Evolutionary conservation across 2,329 filamentous ascomycete species (phyloP).

Genomic region (Arthroderma sp.): DNA sequence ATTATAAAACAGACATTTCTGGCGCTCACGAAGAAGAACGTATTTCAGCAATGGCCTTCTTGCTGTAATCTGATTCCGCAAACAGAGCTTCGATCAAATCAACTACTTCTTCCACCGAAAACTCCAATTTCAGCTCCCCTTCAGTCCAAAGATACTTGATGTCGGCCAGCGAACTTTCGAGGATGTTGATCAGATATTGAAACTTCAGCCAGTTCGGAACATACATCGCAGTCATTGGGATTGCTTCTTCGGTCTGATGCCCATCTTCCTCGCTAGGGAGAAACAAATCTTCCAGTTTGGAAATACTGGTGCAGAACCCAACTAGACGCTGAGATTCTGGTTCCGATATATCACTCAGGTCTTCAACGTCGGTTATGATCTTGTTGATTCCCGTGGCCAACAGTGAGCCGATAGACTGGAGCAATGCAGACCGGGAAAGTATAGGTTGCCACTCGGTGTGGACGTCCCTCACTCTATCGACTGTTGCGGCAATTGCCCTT

Average conservation of each 20-base stretch:
- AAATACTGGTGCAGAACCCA: conserved; percentile 42
- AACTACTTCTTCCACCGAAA: conserved; percentile 47
- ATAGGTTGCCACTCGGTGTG: conserved; percentile 45
- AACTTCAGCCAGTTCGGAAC: conserved; percentile 52
- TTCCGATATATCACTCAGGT: conserved; percentile 51
- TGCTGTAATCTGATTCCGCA: conserved; percentile 46
- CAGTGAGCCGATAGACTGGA: conserved; percentile 49
- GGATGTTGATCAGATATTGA: conserved; percentile 49
- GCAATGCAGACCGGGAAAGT: conserved; percentile 45
- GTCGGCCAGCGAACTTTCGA: conserved; percentile 50
- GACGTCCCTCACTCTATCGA: conserved; percentile 44
- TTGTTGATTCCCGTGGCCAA: conserved; percentile 45
- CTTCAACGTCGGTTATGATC: conserved; percentile 48
- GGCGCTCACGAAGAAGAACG: conserved; percentile 18
- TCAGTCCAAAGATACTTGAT: conserved; percentile 54
- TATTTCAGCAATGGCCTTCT: conserved; percentile 46
- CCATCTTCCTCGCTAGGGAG: conserved; percentile 26
- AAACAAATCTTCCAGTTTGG: conserved; percentile 45
- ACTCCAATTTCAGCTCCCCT: conserved; percentile 50
- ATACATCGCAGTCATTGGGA: conserved; percentile 48
- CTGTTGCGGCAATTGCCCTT: conserved; percentile 43
- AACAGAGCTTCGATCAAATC: conserved; percentile 52
- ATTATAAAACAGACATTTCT: too few relatives aligned
- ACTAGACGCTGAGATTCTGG: conserved; percentile 48
- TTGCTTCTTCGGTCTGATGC: conserved; percentile 14